Percentiles rank a stretch among this genome's conserved stretches.
phyloP scores from a whole-genome alignment of 1,284 basidiomycete species.

The Cutaneotrichosporon cyanovorans region DNA sequence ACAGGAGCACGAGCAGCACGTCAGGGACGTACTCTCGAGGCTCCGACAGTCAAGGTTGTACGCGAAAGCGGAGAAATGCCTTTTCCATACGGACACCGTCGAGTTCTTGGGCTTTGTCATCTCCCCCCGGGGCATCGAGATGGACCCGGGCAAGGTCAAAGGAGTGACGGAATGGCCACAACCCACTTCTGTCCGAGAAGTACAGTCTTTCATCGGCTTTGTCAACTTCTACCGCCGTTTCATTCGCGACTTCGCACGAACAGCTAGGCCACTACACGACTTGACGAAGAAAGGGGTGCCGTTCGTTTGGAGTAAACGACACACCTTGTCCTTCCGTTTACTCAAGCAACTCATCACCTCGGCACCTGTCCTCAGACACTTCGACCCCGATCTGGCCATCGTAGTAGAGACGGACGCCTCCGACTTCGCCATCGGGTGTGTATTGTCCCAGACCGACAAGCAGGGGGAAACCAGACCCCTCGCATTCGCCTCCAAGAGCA shows the following conservation, averaged over 20 bases:
- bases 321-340: conserved; percentile 41
- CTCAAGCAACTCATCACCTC: conserved; percentile 42
- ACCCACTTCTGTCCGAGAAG: conserved; percentile 36
- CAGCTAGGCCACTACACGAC: conserved; percentile 30
- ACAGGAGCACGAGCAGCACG: conserved; percentile 34
- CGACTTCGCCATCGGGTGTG: conserved; percentile 28
- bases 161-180: conserved; percentile 45
- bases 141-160: conserved; percentile 48
- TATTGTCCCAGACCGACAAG: conserved; percentile 32
- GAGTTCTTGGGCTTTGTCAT: conserved; percentile 49
- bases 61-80: conserved; percentile 45
- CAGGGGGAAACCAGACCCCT: conserved; percentile 38
- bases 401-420: conserved; percentile 41
- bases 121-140: conserved; percentile 32
- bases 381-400: conserved; percentile 30
- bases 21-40: conserved; percentile 38
- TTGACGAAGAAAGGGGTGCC: conserved; percentile 18
- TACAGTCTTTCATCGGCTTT: conserved; percentile 46
- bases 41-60: conserved; percentile 40
- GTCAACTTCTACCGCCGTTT: conserved; percentile 48
- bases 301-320: conserved; percentile 34
- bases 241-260: conserved; percentile 42
- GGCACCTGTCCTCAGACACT: conserved; percentile 44
- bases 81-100: conserved; percentile 23
- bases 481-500: conserved; percentile 38